phyloP scores from a whole-genome alignment of 805 yeast genomes.

The Candida maesae region DNA sequence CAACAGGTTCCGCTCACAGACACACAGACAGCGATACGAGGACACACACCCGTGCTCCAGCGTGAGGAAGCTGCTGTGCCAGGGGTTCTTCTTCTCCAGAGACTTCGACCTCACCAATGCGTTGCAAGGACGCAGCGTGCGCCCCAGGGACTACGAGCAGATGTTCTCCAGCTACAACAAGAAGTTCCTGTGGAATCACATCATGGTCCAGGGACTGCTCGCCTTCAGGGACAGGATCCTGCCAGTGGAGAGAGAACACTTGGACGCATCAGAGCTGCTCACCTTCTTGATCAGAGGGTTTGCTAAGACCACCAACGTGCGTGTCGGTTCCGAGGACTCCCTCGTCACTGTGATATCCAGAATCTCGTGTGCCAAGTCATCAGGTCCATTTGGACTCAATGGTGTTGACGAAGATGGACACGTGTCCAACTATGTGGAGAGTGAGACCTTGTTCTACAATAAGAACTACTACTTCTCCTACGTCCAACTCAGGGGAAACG shows the following conservation, averaged over 20 bases:
- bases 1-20: constrained; percentile 21
- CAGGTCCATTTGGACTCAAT: constrained; percentile 78
- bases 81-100: constrained; percentile 87
- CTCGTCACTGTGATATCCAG: constrained; percentile 78
- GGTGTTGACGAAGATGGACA: constrained; percentile 92
- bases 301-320: constrained; percentile 60
- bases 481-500: constrained; percentile 84
- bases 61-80: constrained; percentile 65
- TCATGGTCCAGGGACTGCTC: constrained; percentile 75
- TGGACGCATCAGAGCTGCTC: constrained; percentile 69
- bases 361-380: constrained; percentile 86
- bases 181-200: constrained; percentile 88
- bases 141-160: constrained; percentile 31
- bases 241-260: constrained; percentile 46
- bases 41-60: constrained; percentile 77
- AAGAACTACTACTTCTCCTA: constrained; percentile 58
- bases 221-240: constrained; percentile 68
- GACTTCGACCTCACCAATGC: constrained; percentile 85
- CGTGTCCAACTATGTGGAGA: constrained; percentile 88
- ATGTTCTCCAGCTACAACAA: constrained; percentile 54
- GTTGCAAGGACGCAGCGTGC: constrained; percentile 66
- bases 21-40: constrained; percentile 30
- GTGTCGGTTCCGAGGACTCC: constrained; percentile 22
- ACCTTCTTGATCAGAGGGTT: constrained; percentile 89
- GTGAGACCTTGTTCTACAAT: constrained; percentile 70